Conservation (phyloP, 192 early-diverging fungal species). For the Mycoemilia scoparia region DNA sequence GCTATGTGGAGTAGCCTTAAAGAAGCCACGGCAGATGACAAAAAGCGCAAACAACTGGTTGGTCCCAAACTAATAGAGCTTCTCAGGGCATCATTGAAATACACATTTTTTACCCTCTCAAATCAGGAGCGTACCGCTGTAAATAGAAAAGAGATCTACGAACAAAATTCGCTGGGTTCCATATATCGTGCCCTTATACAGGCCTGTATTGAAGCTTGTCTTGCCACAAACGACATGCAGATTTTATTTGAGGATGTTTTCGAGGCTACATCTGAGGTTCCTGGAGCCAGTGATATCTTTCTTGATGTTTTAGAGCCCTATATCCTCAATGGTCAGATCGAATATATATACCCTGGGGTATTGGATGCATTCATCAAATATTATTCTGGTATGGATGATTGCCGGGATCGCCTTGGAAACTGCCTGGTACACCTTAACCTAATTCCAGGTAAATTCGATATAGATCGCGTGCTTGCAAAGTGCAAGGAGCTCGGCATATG, state of each 20-base stretch:
- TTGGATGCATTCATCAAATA: constrained; percentile 19
- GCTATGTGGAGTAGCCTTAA: no score
- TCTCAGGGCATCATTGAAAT: constrained; percentile 8
- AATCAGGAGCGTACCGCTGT: not conserved
- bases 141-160: no score
- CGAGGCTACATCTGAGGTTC: constrained; percentile 7
- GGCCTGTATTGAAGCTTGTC: constrained; percentile 15
- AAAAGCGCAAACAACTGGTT: constrained; percentile 8
- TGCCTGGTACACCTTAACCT: constrained; percentile 10
- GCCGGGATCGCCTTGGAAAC: constrained; percentile 17
- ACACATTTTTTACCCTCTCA: constrained; percentile 2
- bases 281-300: constrained; percentile 2
- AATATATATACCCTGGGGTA: constrained; percentile 11
- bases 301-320: constrained; percentile 23
- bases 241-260: constrained; percentile 22
- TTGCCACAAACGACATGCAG: constrained; percentile 6
- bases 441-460: constrained; percentile 21
- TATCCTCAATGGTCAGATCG: constrained; percentile 15
- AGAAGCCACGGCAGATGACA: no score
- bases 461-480: constrained; percentile 18
- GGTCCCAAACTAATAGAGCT: constrained; percentile 13
- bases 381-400: constrained; percentile 9
- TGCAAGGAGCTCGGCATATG: constrained; percentile 18
- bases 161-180: no score
- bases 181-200: constrained; percentile 8